Evolutionary conservation across 371 early-diverging fungal species (phyloP).

Genomic region (Catenaria anguillulae): DNA sequence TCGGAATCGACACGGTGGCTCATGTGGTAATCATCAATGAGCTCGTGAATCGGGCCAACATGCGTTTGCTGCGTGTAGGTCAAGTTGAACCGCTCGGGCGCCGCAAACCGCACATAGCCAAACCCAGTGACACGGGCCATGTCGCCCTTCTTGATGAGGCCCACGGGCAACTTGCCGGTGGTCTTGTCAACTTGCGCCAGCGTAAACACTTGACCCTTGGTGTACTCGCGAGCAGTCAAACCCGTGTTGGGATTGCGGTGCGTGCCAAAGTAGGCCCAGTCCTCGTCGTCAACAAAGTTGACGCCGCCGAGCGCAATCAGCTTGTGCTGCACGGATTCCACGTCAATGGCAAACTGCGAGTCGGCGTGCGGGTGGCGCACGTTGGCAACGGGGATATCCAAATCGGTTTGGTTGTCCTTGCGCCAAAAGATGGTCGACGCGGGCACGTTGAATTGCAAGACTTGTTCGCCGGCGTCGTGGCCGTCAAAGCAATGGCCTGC

Average conservation of each 20-base stretch:
- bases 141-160: too few species aligned
- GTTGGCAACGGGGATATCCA: background rate
- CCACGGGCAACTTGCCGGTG: background rate
- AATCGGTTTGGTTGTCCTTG: too few species aligned
- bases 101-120: background rate
- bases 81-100: background rate
- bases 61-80: background rate
- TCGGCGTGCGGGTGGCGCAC: constrained; percentile 6
- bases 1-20: constrained; percentile 2
- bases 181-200: background rate
- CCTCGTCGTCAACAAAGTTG: background rate
- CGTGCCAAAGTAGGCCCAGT: constrained; percentile 9
- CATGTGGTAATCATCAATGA: background rate
- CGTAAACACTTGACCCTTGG: background rate
- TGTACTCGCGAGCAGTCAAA: background rate
- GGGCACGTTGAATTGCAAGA: constrained; percentile 7
- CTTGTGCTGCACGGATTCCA: constrained; percentile 5
- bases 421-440: background rate
- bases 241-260: constrained; percentile 9
- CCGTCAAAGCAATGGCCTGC: constrained; percentile 9
- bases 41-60: background rate
- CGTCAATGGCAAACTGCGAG: constrained; percentile 6
- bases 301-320: background rate
- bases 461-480: background rate
- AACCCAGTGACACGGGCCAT: background rate